Evolutionary conservation across 441 rosid genomes (phyloP).

Genomic region (Flueggea neowawraea): DNA sequence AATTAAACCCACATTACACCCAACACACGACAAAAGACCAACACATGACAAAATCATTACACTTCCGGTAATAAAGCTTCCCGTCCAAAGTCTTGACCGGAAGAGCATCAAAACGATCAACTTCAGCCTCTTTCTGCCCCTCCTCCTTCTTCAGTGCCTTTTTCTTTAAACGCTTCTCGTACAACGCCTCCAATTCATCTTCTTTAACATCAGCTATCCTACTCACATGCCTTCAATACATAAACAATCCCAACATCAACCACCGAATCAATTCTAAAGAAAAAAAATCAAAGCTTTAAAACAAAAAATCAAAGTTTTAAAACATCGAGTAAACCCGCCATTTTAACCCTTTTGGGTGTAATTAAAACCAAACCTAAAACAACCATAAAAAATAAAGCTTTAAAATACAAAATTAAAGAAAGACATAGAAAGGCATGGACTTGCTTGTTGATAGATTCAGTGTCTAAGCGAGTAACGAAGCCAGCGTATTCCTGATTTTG

Average conservation of each 20-base stretch:
- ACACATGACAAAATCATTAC: conserved; percentile 21
- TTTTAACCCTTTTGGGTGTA: too few relatives aligned
- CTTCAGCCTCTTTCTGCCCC: conserved; percentile 30
- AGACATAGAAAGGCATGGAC: background rate
- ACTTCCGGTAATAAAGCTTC: conserved; percentile 49
- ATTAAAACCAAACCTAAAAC: too few relatives aligned
- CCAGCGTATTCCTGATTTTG: conserved; percentile 59
- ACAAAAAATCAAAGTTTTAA: background rate
- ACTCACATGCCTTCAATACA: conserved; percentile 45
- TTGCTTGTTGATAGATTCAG: conserved; percentile 56
- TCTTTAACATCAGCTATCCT: conserved; percentile 50
- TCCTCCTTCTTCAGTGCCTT: conserved; percentile 30
- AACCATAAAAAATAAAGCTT: too few relatives aligned
- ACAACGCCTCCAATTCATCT: conserved; percentile 64
- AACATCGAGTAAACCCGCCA: too few relatives aligned
- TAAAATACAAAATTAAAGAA: too few relatives aligned
- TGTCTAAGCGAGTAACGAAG: conserved; percentile 58
- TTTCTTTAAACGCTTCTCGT: conserved; percentile 51
- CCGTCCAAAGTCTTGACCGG: conserved; percentile 89
- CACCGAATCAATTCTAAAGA: background rate
- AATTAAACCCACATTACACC: background rate
- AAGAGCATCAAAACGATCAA: conserved; percentile 74
- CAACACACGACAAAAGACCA: background rate
- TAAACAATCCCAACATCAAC: background rate
- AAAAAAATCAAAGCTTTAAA: too few relatives aligned